phyloP scores from a whole-genome alignment of 2,329 filamentous ascomycete species.

The Xylaria sp. region DNA sequence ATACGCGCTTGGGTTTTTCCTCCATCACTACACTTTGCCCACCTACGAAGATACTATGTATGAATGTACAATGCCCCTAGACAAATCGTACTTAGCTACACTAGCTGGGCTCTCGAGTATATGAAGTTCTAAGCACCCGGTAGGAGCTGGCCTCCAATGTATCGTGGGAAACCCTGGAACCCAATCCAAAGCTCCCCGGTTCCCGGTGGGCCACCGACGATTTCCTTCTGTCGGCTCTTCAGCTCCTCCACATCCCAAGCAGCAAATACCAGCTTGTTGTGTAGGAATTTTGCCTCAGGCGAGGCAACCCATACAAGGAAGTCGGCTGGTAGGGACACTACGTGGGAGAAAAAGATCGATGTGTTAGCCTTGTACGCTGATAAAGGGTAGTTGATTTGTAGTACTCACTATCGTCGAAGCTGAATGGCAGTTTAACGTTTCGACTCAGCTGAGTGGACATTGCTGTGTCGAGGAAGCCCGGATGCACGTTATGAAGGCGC shows the following conservation, averaged over 20 bases:
- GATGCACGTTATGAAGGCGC: constrained; percentile 55
- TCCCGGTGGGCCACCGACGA: constrained; percentile 27
- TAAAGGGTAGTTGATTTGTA: background rate
- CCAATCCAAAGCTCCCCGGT: constrained; percentile 31
- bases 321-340: constrained; percentile 29
- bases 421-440: constrained; percentile 30
- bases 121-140: background rate
- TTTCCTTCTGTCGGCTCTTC: constrained; percentile 28
- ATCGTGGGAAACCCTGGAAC: constrained; percentile 28
- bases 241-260: constrained; percentile 35
- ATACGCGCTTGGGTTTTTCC: too few relatives aligned
- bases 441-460: constrained; percentile 36
- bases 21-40: too few relatives aligned
- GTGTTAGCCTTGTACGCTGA: background rate
- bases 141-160: constrained; percentile 26
- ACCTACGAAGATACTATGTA: too few relatives aligned
- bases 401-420: constrained; percentile 39
- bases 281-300: constrained; percentile 30
- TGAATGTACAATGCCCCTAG: too few relatives aligned
- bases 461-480: constrained; percentile 50
- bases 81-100: too few relatives aligned
- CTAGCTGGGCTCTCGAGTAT: background rate
- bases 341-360: background rate
- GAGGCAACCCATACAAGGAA: constrained; percentile 34
- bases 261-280: constrained; percentile 30